Evolutionary conservation across 2,329 filamentous ascomycete species (phyloP), one percentile per base, ranked within the genome.

Genomic region (Didymella pinodella): DNA sequence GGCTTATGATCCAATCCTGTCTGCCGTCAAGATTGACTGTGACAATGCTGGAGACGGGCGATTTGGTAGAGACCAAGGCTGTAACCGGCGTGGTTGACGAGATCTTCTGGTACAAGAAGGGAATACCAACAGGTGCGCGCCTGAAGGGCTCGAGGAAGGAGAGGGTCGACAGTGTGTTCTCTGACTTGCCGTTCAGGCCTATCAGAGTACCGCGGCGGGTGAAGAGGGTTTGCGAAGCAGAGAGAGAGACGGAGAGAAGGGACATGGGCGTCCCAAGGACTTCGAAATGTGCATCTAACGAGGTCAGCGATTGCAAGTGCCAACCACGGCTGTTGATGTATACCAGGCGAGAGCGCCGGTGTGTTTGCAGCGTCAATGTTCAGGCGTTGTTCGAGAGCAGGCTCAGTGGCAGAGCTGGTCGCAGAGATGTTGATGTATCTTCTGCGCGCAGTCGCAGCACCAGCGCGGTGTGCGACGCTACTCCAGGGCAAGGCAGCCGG

Each of bases 251-350:
- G 22, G 94, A 97, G 68, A 99, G 88, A 64, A 99, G 87, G 54
- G 95, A 98, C 78, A 95, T 95, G 1, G 94, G 93, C 25, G 91
- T 87, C 62, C 95, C 95, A 65, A 99, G 83, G 47, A 98, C 92
- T 78, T 98, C 92, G 78, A 99, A 99, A 57, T 89, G 88, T 54
- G 95, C 95, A 85, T 98, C 95, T 97, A 68, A 25, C 7, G 14
- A 12, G 32, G 50, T 58, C 34, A 53, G 49, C 31, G 12, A n/a
- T 5, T 29, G 20, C 1, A 14, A 34, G 36, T 29, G 36, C 36
- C 34, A 38, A 29, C 26, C 20, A 3, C 14, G 20, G 38, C 61
- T 11, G 62, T 43, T 11, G 10, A 10, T 16, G 20, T 16, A 1
- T 69, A 74, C 73, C 73, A 62, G 73, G 73, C 47, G 71, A 68